Evolutionary conservation across 78 protist genomes (phyloP), one percentile per base, ranked within the genome.

Genomic region (Reticulomyxa filosa): DNA sequence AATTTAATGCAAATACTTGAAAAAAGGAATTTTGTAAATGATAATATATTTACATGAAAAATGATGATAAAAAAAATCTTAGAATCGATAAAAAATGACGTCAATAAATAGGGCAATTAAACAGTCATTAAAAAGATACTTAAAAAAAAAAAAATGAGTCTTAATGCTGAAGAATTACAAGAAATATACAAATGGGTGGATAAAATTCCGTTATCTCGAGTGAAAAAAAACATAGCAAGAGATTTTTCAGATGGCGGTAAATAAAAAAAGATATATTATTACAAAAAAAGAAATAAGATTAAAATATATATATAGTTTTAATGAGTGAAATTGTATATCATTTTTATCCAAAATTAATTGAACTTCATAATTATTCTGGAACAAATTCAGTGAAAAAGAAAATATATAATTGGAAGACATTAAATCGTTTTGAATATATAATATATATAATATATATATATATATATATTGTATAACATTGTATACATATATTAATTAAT

Each of bases 211-310:
- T 69, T 83, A 32, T 74, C 81, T 17, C 32, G 83, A 34, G 84
- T 81, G 10, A 83, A 83, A 74, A n/a, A 55, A 38, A 83, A 83
- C 65, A 74, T 83, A 29, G 13, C 78, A 0, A 72, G 88, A n/a
- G 88, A 83, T 50, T 83, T 83, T 57, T 26, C 65, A 26, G 88
- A 83, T 30, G 87, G 83, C 11, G 82, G 74, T 59, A 26, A 33
- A 39, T 20, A 42, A 20, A 42, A n/a, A 42, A 42, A 17, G 20
- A 42, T 20, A 42, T 17, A 17, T n/a, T 42, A 17, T n/a, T 20
- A 17, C 20, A n/a, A 42, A n/a, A n/a, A 17, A 42, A n/a, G 50
- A 42, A 17, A 42, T n/a, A n/a, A 46, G 32, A 26, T 64, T 0
- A 37, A 46, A 13, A n/a, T 10, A 25, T 37, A 46, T 37, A 35